Base-by-base conservation (phyloP, 164 flowering plant genomes). In the Vitis rotundifolia region DNA sequence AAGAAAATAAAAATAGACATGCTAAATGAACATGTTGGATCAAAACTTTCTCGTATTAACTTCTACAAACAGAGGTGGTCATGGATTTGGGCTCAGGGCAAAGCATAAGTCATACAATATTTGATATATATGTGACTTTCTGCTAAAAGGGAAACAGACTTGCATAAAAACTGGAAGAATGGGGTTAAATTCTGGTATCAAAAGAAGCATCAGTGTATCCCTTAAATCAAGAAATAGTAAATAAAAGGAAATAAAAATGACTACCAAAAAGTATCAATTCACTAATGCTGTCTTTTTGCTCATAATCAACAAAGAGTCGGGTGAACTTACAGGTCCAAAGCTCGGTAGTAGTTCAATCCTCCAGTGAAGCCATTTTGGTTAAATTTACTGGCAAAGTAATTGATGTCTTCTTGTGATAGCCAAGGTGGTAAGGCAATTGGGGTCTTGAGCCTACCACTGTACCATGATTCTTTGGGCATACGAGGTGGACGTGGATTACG, bases 331-430 rank as follows among this genome's bases (percentile, higher is more conserved):
- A 82, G 66, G 73, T 87, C 78, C 64, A 87, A 9, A 58, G 78
- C 84, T 68, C 94, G 84, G 61, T 91, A 91, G 74, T 87, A 90
- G 77, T 90, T 90, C 68, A 91, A 70, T 58, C 88, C 91, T 44
- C 97, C 94, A 5, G 92, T 85, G 80, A 91, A 91, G 66, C 97
- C 97, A 16, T 56, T 76, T 61, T 77, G 61, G 51, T 62, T 63
- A 70, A 81, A 90, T 73, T 83, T 87, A 66, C 54, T 75, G 61
- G 84, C 89, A 76, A 80, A 92, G 49, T 85, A 92, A 44, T 76
- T 69, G 18, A 87, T 63, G 67, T 89, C 94, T 47, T 86, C 88
- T 69, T 90, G 87, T 7, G 88, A 71, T 37, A 91, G 75, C 97
- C 94, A 91, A 58, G 86, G 63, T 14, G 91, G 87, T 70, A 78